Evolutionary conservation across 805 yeast species (phyloP).

Genomic region (Lipomyces yamadae): DNA sequence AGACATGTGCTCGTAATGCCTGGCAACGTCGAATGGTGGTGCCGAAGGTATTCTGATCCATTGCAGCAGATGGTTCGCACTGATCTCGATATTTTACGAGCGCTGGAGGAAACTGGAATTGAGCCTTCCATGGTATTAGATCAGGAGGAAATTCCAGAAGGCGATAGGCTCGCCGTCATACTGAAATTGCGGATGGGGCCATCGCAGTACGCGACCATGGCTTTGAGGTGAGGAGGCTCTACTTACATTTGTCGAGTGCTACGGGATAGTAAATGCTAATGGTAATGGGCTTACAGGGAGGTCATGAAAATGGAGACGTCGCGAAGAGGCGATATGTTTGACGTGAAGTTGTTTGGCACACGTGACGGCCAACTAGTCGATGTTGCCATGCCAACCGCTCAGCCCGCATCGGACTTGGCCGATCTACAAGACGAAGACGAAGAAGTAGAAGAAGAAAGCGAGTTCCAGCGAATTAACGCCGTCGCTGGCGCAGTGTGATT

Average conservation of each 20-base stretch:
- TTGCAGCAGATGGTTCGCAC: constrained; percentile 76
- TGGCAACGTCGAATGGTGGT: constrained; percentile 60
- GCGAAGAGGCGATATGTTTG: constrained; percentile 37
- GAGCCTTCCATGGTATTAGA: constrained; percentile 15
- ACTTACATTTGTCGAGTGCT: background rate
- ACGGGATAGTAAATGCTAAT: background rate
- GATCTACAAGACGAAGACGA: no score
- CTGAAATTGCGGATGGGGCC: constrained; percentile 78
- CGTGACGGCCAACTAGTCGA: constrained; percentile 14
- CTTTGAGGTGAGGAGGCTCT: constrained; percentile 71
- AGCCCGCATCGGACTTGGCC: background rate
- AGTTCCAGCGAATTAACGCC: background rate
- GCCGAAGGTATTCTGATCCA: constrained; percentile 65
- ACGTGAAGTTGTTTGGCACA: constrained; percentile 26
- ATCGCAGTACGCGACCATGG: constrained; percentile 97
- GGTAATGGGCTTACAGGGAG: constrained; percentile 16
- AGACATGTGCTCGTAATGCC: constrained; percentile 75
- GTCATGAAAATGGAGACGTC: constrained; percentile 37
- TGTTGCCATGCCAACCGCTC: background rate
- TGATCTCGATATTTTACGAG: constrained; percentile 64
- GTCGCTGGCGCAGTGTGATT: no score
- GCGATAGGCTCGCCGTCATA: constrained; percentile 67
- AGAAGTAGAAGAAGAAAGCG: background rate
- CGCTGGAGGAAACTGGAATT: constrained; percentile 41
- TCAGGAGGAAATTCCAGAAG: constrained; percentile 40